Evolutionary conservation across 805 yeast species (phyloP).

Genomic region (Barnettozyma botsteinii): DNA sequence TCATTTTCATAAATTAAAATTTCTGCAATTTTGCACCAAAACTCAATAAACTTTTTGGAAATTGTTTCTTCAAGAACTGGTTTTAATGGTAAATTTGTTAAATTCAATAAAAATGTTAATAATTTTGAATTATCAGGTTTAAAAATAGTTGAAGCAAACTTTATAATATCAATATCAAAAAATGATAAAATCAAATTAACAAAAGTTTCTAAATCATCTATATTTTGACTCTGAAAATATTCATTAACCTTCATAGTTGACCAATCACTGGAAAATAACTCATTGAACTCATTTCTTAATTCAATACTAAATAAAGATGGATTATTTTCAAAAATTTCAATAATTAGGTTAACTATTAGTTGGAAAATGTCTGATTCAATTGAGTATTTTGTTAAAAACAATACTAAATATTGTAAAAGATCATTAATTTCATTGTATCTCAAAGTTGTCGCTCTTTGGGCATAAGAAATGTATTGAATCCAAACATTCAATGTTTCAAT

Average conservation of each 20-base stretch:
- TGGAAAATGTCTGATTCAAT: slow-evolving; percentile 12
- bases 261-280: slow-evolving; percentile 40
- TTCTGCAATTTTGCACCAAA: slow-evolving; percentile 68
- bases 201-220: slow-evolving; percentile 37
- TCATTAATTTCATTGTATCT: slow-evolving; percentile 22
- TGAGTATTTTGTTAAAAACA: slow-evolving; percentile 8
- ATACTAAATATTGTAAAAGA: slow-evolving; percentile 14
- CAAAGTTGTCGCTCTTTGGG: slow-evolving; percentile 24
- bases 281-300: slow-evolving; percentile 14
- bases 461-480: slow-evolving; percentile 33
- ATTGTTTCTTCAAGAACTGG: slow-evolving; percentile 58
- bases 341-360: slow-evolving; percentile 12
- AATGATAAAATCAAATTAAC: slow-evolving; percentile 40
- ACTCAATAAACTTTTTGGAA: slow-evolving; percentile 49
- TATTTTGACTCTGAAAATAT: slow-evolving; percentile 29
- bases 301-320: slow-evolving; percentile 22
- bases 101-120: slow-evolving; percentile 42
- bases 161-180: slow-evolving; percentile 41
- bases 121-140: slow-evolving; percentile 33
- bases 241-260: slow-evolving; percentile 35
- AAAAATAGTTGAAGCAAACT: slow-evolving; percentile 35
- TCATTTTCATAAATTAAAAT: slow-evolving; percentile 45
- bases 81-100: slow-evolving; percentile 51
- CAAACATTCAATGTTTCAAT: slow-evolving; percentile 31
- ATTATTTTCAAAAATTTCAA: slow-evolving; percentile 26